phyloP scores from a whole-genome alignment of 805 yeast species.

The Blastobotrys robertii region DNA sequence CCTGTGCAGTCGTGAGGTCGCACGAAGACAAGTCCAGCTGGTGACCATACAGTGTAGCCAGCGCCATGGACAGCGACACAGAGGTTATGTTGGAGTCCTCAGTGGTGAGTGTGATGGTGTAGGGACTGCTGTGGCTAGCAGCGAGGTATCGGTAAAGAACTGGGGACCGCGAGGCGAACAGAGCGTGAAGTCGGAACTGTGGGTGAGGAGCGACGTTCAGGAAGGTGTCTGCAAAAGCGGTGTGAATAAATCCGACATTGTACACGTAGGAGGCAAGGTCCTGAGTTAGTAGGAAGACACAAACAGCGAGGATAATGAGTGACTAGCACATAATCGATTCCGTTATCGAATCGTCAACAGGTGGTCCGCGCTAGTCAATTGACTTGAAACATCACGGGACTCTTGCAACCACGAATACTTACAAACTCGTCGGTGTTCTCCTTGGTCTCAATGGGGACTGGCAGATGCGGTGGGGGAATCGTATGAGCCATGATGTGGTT shows the following conservation, averaged over 20 bases:
- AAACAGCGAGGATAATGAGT: too few relatives aligned
- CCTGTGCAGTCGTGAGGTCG: conserved; percentile 19
- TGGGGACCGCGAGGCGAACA: conserved; percentile 26
- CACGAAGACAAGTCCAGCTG: conserved; percentile 13
- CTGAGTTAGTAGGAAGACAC: too few relatives aligned
- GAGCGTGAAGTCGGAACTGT: conserved; percentile 24
- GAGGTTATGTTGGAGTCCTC: conserved; percentile 21
- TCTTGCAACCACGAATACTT: too few relatives aligned
- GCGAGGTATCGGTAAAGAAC: conserved; percentile 19
- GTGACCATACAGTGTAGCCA: conserved; percentile 27
- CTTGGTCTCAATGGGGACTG: too few relatives aligned
- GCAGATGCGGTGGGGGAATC: too few relatives aligned
- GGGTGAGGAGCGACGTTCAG: conserved; percentile 20
- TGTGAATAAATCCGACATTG: conserved; percentile 25
- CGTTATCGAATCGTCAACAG: too few relatives aligned
- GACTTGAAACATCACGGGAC: too few relatives aligned
- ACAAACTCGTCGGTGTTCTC: too few relatives aligned
- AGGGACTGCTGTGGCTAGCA: conserved; percentile 16
- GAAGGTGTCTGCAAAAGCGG: conserved; percentile 29
- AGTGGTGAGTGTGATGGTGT: conserved; percentile 16
- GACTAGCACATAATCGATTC: too few relatives aligned
- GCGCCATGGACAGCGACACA: conserved; percentile 21
- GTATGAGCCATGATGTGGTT: too few relatives aligned
- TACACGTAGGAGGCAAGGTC: conserved; percentile 22
- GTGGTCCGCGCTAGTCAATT: too few relatives aligned